Evolutionary conservation across 345 rosid species (phyloP), one percentile per base, ranked within the genome.

Genomic region (Acer negundo): DNA sequence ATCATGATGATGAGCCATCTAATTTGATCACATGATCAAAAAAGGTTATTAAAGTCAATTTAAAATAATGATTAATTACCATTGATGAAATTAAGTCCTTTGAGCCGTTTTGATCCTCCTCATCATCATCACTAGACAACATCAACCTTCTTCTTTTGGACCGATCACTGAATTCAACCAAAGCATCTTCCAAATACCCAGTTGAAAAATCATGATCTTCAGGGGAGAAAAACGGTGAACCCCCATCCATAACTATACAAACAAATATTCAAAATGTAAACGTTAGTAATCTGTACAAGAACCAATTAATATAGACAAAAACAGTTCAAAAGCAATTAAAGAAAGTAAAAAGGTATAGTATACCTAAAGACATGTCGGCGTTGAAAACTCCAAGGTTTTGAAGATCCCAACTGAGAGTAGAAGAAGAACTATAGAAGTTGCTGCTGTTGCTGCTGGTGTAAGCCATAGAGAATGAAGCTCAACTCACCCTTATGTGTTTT

Each of bases 121-220:
- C 79, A 17, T 67, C 63, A 82, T 81, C 81, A 16, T 79, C 85
- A 69, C 47, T 11, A 73, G 55, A 80, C 59, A 84, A 13, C 20
- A 82, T 49, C 82, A 93, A 77, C 40, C 97, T 90, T 71, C 94
- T 82, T 62, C 93, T 85, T 85, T 93, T 95, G 72, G 92, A 87
- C 67, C 87, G 80, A 70, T 86, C 95, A n/a, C 80, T 82, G 53
- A 87, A 89, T 80, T 90, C 93, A 3, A 89, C 79, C 74, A 95
- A 77, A 31, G 97, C 98, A 72, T 95, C 98, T 79, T 95, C 93
- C 19, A 95, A 86, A 70, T 95, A 95, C 46, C 98, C 98, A 65
- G 97, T 87, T 17, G 98, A 93, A n/a, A 87, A 82, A 78, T 89
- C 94, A 69, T 87, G 81, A 78, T 89, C 94, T 65, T 87, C 80